A percentile compares a stretch with the other conserved stretches of the same genome.
phyloP scores from a whole-genome alignment of 768 basidiomycete species.

The Chiua virens region DNA sequence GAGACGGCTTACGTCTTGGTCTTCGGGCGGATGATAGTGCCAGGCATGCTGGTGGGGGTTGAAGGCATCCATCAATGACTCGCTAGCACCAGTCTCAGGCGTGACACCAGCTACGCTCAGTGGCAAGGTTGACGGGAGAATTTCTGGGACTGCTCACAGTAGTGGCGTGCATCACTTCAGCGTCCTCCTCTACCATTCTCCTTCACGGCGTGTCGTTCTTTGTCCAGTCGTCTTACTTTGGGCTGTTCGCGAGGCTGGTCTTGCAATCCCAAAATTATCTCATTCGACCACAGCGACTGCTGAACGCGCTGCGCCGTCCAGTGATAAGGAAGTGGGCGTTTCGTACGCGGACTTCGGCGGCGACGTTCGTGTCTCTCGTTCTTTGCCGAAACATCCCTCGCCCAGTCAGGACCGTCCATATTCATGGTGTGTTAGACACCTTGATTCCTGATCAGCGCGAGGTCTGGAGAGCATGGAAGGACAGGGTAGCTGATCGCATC shows the following conservation, averaged over 20 bases:
- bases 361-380: slow-evolving; percentile 15
- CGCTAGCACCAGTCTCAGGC: not conserved
- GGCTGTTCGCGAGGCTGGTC: slow-evolving; percentile 13
- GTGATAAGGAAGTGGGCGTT: slow-evolving; percentile 14
- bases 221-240: slow-evolving; percentile 17
- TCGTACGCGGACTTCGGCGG: slow-evolving; percentile 14
- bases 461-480: slow-evolving; percentile 17
- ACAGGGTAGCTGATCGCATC: slow-evolving; percentile 18
- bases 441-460: slow-evolving; percentile 15
- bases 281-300: slow-evolving; percentile 14
- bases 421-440: slow-evolving; percentile 12
- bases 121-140: slow-evolving; percentile 8
- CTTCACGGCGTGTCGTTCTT: slow-evolving; percentile 13
- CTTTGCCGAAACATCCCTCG: slow-evolving; percentile 13
- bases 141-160: slow-evolving; percentile 8
- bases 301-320: slow-evolving; percentile 7
- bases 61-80: slow-evolving; percentile 5
- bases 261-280: slow-evolving; percentile 14
- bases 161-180: slow-evolving; percentile 1
- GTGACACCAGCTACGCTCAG: slow-evolving; percentile 7
- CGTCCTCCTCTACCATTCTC: slow-evolving; percentile 1
- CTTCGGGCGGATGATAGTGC: slow-evolving; percentile 5
- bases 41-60: slow-evolving; percentile 13
- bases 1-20: slow-evolving; percentile 2
- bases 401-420: slow-evolving; percentile 10